These are phyloP conservation scores for Peniophora sp. DNA, from an alignment of 1,284 basidiomycete genomes.

Conservation along the genomic window DNA sequence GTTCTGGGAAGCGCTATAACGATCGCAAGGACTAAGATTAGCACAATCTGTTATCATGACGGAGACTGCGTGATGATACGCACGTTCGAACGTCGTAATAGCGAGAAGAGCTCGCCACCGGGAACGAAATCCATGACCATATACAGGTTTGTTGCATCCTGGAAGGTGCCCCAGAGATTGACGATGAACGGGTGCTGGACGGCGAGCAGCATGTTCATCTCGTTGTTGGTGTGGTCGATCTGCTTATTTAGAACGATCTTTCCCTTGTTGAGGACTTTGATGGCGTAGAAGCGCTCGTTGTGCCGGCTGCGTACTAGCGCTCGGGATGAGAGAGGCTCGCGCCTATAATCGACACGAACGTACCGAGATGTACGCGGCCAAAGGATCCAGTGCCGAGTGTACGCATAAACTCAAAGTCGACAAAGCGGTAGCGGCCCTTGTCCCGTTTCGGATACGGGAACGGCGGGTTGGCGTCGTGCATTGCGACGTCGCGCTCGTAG, in stretches of 20 bases:
- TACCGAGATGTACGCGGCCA: slow-evolving; percentile 89
- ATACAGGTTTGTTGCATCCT: slow-evolving; percentile 89
- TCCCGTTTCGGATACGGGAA: slow-evolving; percentile 26
- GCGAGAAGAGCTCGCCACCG: slow-evolving; percentile 92
- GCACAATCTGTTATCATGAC: not conserved
- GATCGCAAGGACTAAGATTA: not conserved
- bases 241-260: slow-evolving; percentile 96
- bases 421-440: slow-evolving; percentile 60
- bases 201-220: slow-evolving; percentile 83
- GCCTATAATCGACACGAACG: slow-evolving; percentile 14
- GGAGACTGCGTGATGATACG: slow-evolving; percentile 17
- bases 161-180: slow-evolving; percentile 98
- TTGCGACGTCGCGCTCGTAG: not conserved
- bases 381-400: slow-evolving; percentile 92
- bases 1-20: slow-evolving; percentile 88
- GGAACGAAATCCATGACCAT: slow-evolving; percentile 99
- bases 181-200: slow-evolving; percentile 96
- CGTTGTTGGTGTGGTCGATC: slow-evolving; percentile 96
- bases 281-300: slow-evolving; percentile 88
- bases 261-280: slow-evolving; percentile 93
- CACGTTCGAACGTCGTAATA: slow-evolving; percentile 84
- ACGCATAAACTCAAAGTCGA: slow-evolving; percentile 69
- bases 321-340: slow-evolving; percentile 3
- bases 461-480: slow-evolving; percentile 4
- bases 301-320: slow-evolving; percentile 79